Conservation (phyloP, 345 rosid genomes). For the Linum usitatissimum region DNA sequence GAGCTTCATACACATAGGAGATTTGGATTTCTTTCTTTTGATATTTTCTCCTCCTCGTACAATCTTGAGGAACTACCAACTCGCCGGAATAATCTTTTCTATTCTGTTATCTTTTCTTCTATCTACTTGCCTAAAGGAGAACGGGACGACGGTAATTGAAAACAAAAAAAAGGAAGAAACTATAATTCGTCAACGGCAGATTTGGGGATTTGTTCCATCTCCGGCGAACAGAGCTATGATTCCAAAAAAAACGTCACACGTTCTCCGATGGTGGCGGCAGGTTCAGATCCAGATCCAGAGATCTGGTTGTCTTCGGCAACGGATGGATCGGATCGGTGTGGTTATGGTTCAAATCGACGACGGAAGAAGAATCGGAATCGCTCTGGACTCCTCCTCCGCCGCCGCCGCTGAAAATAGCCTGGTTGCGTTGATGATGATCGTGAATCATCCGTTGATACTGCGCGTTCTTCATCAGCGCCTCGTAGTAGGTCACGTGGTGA, state of each 20-base stretch:
- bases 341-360: neutral
- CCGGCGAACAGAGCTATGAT: neutral
- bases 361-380: constrained; percentile 43
- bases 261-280: constrained; percentile 39
- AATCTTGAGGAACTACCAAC: constrained; percentile 2
- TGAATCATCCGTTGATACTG: constrained; percentile 25
- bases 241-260: constrained; percentile 19
- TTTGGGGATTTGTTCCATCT: neutral
- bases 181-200: neutral
- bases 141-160: constrained; percentile 3
- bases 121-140: neutral
- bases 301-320: constrained; percentile 27
- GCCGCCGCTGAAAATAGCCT: constrained; percentile 6
- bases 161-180: neutral
- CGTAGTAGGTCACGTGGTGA: constrained; percentile 24
- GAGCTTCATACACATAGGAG: constrained; percentile 19
- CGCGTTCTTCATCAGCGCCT: constrained; percentile 22
- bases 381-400: constrained; percentile 25
- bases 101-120: constrained; percentile 8
- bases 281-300: constrained; percentile 64
- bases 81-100: constrained; percentile 8
- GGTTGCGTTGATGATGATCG: constrained; percentile 13
- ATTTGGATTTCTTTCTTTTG: too few species aligned
- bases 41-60: neutral
- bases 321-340: constrained; percentile 10